Percentiles rank a stretch among this genome's conserved stretches.
phyloP scores from a whole-genome alignment of 495 filamentous ascomycete species.

The Xylaria grammica region DNA sequence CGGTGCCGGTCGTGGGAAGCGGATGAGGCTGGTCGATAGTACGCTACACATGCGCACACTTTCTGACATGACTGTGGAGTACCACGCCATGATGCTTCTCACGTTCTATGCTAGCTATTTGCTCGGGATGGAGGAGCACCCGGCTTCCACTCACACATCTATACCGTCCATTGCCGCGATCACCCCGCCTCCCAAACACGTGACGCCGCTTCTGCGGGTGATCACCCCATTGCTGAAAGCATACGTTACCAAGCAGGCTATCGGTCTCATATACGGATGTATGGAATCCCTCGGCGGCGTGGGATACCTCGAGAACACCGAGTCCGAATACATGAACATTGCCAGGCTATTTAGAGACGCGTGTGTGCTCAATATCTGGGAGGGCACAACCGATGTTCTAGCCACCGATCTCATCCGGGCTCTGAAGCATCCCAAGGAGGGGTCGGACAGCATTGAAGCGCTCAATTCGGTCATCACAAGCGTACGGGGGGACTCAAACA shows the following conservation, averaged over 20 bases:
- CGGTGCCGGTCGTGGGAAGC: slow-evolving; percentile 39
- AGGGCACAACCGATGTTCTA: slow-evolving; percentile 71
- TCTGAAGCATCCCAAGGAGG: slow-evolving; percentile 21
- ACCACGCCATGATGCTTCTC: slow-evolving; percentile 59
- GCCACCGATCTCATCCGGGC: slow-evolving; percentile 61
- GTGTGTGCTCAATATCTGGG: slow-evolving; percentile 68
- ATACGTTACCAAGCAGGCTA: slow-evolving; percentile 53
- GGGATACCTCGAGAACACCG: slow-evolving; percentile 66
- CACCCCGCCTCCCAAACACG: neutral
- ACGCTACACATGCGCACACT: slow-evolving; percentile 63
- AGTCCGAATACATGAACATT: slow-evolving; percentile 62
- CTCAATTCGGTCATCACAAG: slow-evolving; percentile 1
- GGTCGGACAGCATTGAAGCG: slow-evolving; percentile 15
- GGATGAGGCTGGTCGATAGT: slow-evolving; percentile 42
- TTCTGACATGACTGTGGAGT: slow-evolving; percentile 47
- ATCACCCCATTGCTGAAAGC: slow-evolving; percentile 69
- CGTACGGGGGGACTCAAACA: neutral
- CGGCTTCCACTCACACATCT: neutral
- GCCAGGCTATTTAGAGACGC: slow-evolving; percentile 67
- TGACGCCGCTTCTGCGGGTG: slow-evolving; percentile 52
- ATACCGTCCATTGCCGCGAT: neutral
- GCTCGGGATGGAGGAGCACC: slow-evolving; percentile 21
- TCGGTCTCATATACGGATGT: slow-evolving; percentile 60
- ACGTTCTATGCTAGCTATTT: slow-evolving; percentile 37
- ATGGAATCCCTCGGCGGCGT: slow-evolving; percentile 74